Conservation (phyloP, 495 filamentous ascomycete genomes). For the Evernia prunastri region DNA sequence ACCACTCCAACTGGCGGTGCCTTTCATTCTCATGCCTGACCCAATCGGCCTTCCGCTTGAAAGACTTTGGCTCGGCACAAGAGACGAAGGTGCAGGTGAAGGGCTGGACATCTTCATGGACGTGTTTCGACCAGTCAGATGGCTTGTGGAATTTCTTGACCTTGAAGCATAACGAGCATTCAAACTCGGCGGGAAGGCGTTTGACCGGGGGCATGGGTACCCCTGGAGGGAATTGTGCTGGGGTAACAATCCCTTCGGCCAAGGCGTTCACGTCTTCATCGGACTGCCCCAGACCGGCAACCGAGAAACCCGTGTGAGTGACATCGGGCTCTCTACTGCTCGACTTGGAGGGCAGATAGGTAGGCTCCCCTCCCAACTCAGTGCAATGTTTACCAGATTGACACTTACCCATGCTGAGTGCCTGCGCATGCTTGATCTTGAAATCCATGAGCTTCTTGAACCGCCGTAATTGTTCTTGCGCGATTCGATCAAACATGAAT, state of each 20-base stretch:
- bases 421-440: constrained; percentile 62
- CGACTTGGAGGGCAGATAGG: constrained; percentile 39
- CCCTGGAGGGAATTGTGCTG: constrained; percentile 68
- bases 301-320: constrained; percentile 40
- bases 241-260: constrained; percentile 60
- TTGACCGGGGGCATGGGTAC: constrained; percentile 77
- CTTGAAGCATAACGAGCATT: constrained; percentile 86
- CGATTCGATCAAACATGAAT: constrained; percentile 76
- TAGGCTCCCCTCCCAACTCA: constrained; percentile 54
- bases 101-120: constrained; percentile 91
- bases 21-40: constrained; percentile 92
- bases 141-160: constrained; percentile 89
- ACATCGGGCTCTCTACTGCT: constrained; percentile 32
- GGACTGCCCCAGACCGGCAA: constrained; percentile 37
- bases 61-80: constrained; percentile 85
- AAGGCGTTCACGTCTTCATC: constrained; percentile 58
- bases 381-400: constrained; percentile 55
- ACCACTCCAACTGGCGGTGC: constrained; percentile 89
- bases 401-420: constrained; percentile 50
- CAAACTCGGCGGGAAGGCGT: constrained; percentile 80
- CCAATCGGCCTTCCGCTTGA: constrained; percentile 98
- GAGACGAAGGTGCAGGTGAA: constrained; percentile 89
- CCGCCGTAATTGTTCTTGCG: constrained; percentile 67
- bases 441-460: constrained; percentile 72
- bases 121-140: constrained; percentile 97